Evolutionary conservation across 2,329 filamentous ascomycete species (phyloP), one percentile per base, ranked within the genome.

Genomic region (Xylariaceae sp.): DNA sequence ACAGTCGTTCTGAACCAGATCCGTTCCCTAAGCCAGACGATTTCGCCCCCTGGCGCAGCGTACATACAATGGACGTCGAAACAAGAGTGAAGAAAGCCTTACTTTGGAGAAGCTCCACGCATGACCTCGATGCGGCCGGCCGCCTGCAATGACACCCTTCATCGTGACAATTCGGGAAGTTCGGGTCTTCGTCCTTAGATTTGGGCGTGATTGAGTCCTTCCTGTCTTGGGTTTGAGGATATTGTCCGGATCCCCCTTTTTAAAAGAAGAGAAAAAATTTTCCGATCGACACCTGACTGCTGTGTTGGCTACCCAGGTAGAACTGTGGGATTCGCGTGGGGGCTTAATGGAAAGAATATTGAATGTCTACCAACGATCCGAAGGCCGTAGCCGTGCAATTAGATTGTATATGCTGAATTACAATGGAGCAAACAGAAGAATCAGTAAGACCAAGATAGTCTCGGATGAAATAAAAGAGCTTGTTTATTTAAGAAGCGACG

Each of bases 91-190:
- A 50, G 12, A 48, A 43, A 18, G 14, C 42, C 62, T 50, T 61
- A 67, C 66, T 64, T 65, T 67, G 48, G 61, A 66, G 56, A 67
- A 67, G 56, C 60, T 65, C 58, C 54, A 66, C 18, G 62, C 48
- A 19, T 69, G 64, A 23, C 56, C 67, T 21, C 63, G 56, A 46
- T 53, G 50, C 44, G 53, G 48, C 47, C 57, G 57, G 20, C 62
- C 61, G 37, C 65, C 64, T 49, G 67, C 64, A 29, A 64, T 54
- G 42, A 68, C 60, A 50, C 65, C 62, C 54, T 59, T 67, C 64
- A 65, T 67, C 20, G 18, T 56, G 50, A 57, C 46, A 20, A 21
- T 46, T 53, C 44, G 42, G 48, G 45, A 54, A 56, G 40, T 40
- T 50, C 29, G 42, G 52, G 21, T 52, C 52, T 32, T 54, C 52